phyloP scores from a whole-genome alignment of 2,329 filamentous ascomycete species.

The Cercospora beticola region DNA sequence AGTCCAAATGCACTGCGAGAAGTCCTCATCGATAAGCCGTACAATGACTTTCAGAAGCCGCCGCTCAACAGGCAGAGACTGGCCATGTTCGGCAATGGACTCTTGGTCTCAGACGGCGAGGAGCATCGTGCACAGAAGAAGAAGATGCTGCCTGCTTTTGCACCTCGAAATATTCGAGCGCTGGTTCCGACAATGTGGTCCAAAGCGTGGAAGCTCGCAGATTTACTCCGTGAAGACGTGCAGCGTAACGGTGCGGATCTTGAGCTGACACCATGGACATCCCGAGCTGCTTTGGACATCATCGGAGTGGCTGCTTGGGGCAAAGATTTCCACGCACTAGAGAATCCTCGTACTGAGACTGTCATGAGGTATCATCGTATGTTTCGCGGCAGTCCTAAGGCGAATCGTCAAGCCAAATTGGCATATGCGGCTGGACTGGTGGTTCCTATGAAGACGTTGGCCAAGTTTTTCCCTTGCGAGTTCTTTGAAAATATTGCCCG shows the following conservation, averaged over 20 bases:
- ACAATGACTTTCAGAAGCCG: conserved; percentile 5
- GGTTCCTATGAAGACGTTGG: background rate
- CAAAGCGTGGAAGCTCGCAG: background rate
- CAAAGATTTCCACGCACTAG: conserved; percentile 10
- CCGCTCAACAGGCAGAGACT: background rate
- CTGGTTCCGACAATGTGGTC: background rate
- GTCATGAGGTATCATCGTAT: conserved; percentile 9
- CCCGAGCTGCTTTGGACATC: conserved; percentile 12
- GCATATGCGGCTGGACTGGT: background rate
- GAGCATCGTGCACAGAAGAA: conserved; percentile 7
- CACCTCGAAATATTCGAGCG: background rate
- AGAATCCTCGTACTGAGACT: background rate
- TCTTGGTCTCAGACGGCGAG: background rate
- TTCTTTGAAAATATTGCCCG: background rate
- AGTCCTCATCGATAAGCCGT: background rate
- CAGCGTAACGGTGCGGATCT: background rate
- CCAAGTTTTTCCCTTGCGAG: background rate
- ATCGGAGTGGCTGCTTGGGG: conserved; percentile 16
- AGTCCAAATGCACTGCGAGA: background rate
- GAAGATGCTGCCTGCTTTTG: conserved; percentile 7
- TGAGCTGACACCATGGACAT: conserved; percentile 5
- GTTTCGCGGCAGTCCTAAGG: background rate
- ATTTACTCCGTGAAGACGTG: background rate
- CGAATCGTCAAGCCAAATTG: background rate
- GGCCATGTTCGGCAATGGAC: conserved; percentile 3